phyloP scores from a whole-genome alignment of 768 basidiomycete genomes.

The Chalciporus piperatus region DNA sequence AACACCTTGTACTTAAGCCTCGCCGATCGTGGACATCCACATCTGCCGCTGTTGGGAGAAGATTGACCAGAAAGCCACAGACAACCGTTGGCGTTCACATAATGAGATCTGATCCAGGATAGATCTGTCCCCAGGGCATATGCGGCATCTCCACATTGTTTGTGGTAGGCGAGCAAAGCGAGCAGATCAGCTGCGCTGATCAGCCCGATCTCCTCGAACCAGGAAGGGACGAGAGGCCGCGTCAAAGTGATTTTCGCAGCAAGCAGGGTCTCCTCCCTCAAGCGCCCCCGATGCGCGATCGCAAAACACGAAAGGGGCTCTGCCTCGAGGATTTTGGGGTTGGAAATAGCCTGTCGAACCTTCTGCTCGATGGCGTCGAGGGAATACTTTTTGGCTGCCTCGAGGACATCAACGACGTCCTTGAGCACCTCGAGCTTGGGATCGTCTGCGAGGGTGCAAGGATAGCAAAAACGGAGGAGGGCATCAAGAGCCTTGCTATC shows the following conservation, averaged over 20 bases:
- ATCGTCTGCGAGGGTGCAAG: conserved; percentile 22
- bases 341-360: conserved; percentile 15
- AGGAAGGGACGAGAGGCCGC: conserved; percentile 22
- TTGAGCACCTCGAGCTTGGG: conserved; percentile 12
- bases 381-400: conserved; percentile 15
- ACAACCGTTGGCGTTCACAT: conserved; percentile 1
- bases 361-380: conserved; percentile 15
- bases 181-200: conserved; percentile 28
- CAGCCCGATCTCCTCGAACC: conserved; percentile 26
- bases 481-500: conserved; percentile 19
- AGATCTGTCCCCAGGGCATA: background rate
- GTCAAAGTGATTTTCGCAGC: conserved; percentile 31
- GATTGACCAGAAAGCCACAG: conserved; percentile 6
- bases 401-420: conserved; percentile 9
- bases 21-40: background rate
- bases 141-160: conserved; percentile 12
- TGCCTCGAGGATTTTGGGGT: conserved; percentile 16
- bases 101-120: conserved; percentile 17
- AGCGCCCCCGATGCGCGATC: conserved; percentile 20
- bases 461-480: conserved; percentile 26
- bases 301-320: conserved; percentile 32
- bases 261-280: conserved; percentile 22
- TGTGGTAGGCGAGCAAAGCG: conserved; percentile 21
- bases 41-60: background rate
- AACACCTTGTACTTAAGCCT: background rate